These are phyloP conservation scores for Raphanus raphanistrum DNA, from an alignment of 345 rosid genomes.

Conservation along the genomic window DNA sequence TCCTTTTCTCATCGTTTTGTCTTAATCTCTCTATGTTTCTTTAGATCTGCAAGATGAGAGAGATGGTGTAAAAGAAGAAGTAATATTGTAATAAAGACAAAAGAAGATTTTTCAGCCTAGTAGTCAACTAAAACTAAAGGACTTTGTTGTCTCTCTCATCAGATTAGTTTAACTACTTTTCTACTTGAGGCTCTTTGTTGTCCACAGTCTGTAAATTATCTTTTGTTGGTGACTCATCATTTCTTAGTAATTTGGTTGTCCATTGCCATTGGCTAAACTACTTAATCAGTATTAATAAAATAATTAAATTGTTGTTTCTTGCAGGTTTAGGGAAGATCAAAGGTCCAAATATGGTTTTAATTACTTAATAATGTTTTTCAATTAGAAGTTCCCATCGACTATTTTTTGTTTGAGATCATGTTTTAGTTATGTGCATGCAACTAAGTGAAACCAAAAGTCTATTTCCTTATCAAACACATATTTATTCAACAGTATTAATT, in stretches of 20 bases:
- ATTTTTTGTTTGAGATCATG: background rate
- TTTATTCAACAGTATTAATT: background rate
- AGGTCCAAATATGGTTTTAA: background rate
- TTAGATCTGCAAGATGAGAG: constrained; percentile 26
- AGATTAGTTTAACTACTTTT: constrained; percentile 33
- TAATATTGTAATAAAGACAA: constrained; percentile 22
- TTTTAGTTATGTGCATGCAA: background rate
- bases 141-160: constrained; percentile 15
- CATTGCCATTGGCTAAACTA: background rate
- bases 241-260: background rate
- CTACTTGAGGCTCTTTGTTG: constrained; percentile 5
- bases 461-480: background rate
- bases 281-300: background rate
- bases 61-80: constrained; percentile 15
- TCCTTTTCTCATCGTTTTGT: constrained; percentile 24
- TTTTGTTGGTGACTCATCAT: constrained; percentile 7
- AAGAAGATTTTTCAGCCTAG: constrained; percentile 24
- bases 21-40: constrained; percentile 11
- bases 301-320: background rate
- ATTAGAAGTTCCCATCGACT: background rate
- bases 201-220: constrained; percentile 1
- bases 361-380: background rate
- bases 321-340: background rate
- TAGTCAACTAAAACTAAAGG: constrained; percentile 31
- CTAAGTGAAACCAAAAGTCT: background rate